Evolutionary conservation across 306 rosid species (phyloP), one percentile per base, ranked within the genome.

Genomic region (Rosa lucieae): DNA sequence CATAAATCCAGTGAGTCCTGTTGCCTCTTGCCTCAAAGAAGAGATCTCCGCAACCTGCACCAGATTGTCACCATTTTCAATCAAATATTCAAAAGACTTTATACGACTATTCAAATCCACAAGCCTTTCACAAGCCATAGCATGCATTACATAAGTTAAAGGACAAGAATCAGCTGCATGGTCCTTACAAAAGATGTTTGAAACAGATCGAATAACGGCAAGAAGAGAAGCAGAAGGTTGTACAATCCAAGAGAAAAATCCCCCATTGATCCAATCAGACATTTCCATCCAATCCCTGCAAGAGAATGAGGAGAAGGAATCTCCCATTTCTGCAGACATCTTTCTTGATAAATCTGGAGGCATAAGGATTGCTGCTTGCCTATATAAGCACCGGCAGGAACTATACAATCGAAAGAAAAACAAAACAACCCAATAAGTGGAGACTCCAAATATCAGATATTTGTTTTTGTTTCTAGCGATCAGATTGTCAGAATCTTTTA

Each of bases 81-180:
- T 70, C 86, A 89, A 76, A 89, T 89, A 92, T 78, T 84, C 88
- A 56, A 87, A 84, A 79, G 89, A 83, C 39, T 79, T 80, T 81
- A 94, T 85, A 81, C 80, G 91, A 80, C 85, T 89, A 83, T 94
- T 90, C 92, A 92, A 86, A 86, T 92, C 92, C 80, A 82, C 88
- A 77, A 94, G 93, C 88, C 99, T 90, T 85, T 88, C 93, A 90
- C 90, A 89, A 83, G 88, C 84, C 97, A 94, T 92, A 29, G 88
- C 82, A 79, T 89, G 94, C 85, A 94, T 89, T 70, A 83, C 77
- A 78, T 89, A 86, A 70, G 88, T 78, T 85, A 94, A 86, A 71
- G 92, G 92, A 67, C 72, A 82, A 82, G 82, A 89, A 76, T 80
- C 90, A 52, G 62, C 68, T 58, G 82, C 74, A 65, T 61, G 58